A percentile compares a stretch with the other conserved stretches of the same genome.
These are phyloP conservation scores for Jackrogersella minutella DNA, from an alignment of 495 filamentous ascomycete genomes.

Conservation along the genomic window DNA sequence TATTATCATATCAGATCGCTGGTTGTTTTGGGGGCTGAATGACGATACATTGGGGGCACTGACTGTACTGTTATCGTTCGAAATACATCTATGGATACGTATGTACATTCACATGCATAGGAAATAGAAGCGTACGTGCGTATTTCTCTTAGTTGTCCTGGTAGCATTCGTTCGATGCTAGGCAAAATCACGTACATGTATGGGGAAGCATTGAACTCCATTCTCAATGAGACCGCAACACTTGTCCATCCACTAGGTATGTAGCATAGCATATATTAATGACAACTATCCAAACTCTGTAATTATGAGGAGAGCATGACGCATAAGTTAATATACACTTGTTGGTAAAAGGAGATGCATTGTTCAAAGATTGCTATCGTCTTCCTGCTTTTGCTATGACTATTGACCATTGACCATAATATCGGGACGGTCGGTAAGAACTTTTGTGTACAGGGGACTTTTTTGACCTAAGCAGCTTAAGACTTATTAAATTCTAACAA, in stretches of 20 bases:
- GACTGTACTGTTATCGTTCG: not conserved
- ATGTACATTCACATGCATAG: not conserved
- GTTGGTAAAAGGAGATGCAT: conserved; percentile 11
- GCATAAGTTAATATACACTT: conserved; percentile 27
- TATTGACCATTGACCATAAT: conserved; percentile 6
- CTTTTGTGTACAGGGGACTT: conserved; percentile 17
- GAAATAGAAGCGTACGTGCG: not conserved
- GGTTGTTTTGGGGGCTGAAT: conserved; percentile 15
- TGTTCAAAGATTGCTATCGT: not conserved
- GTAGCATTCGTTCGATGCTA: not conserved
- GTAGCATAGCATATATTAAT: conserved; percentile 35
- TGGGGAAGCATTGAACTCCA: not conserved
- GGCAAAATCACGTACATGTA: conserved; percentile 7
- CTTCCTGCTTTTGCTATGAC: conserved; percentile 18
- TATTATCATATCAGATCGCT: conserved; percentile 24
- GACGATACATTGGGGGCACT: not conserved
- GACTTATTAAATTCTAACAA: too few species aligned
- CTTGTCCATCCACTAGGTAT: conserved; percentile 2
- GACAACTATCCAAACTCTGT: conserved; percentile 25
- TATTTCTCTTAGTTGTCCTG: not conserved
- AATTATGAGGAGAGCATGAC: conserved; percentile 18
- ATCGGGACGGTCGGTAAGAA: conserved; percentile 34
- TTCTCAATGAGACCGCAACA: conserved; percentile 3
- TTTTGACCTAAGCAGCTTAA: conserved; percentile 10
- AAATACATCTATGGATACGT: not conserved